Percentiles rank a stretch among this genome's conserved stretches.
These are phyloP conservation scores for Euphrasia confusa DNA, from an alignment of 257 asterid genomes.

Conservation along the genomic window DNA sequence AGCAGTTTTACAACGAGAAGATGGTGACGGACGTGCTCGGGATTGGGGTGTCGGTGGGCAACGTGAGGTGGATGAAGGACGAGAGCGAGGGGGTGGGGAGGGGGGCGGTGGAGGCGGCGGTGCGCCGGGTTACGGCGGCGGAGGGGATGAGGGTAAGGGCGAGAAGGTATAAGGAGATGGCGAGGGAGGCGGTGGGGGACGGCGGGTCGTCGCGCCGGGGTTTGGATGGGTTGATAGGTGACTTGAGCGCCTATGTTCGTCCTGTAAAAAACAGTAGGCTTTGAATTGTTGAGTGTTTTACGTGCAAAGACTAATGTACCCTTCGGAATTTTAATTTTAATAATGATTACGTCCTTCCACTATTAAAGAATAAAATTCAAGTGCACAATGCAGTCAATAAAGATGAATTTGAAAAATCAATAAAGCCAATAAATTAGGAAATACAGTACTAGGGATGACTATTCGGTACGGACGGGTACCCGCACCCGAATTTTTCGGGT, in stretches of 20 bases:
- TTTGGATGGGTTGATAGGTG: slow-evolving; percentile 32
- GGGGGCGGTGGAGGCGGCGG: slow-evolving; percentile 4
- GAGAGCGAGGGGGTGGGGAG: slow-evolving; percentile 20
- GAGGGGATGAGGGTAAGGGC: slow-evolving; percentile 39
- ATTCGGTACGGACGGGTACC: no score
- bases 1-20: slow-evolving; percentile 45
- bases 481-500: no score
- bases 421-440: no score
- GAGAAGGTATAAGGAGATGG: slow-evolving; percentile 27
- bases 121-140: slow-evolving; percentile 26
- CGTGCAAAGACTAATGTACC: no score
- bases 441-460: no score
- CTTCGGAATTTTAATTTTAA: no score
- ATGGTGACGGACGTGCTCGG: slow-evolving; percentile 28
- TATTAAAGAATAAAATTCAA: no score
- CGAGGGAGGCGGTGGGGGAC: slow-evolving; percentile 32
- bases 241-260: slow-evolving; percentile 22
- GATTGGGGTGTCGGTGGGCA: slow-evolving; percentile 37
- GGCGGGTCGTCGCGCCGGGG: slow-evolving; percentile 46
- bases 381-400: no score
- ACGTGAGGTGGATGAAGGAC: slow-evolving; percentile 27
- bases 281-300: no score
- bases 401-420: no score
- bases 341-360: no score
- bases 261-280: no score